These are phyloP conservation scores for Annona squamosa DNA, from an alignment of 164 flowering plant species.

Conservation along the genomic window DNA sequence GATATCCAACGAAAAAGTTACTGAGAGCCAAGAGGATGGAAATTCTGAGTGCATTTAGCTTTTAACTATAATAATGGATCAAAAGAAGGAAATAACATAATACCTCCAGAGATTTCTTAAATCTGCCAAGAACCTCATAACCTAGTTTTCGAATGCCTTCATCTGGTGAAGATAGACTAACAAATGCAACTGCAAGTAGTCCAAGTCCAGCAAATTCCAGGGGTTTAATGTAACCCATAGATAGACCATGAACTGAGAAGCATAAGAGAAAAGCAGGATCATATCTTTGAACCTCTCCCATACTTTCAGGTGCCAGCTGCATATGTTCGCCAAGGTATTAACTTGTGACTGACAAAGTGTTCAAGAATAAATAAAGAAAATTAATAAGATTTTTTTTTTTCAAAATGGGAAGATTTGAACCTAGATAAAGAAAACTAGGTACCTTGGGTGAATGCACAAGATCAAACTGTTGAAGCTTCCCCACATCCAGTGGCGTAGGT, in stretches of 20 bases:
- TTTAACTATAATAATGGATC: not conserved
- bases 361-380: not conserved
- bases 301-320: constrained; percentile 29
- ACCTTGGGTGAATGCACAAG: constrained; percentile 28
- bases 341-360: constrained; percentile 5
- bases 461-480: constrained; percentile 22
- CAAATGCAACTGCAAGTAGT: constrained; percentile 73
- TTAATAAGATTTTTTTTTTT: not conserved
- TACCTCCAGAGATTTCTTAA: constrained; percentile 64
- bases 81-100: not conserved
- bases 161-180: constrained; percentile 75
- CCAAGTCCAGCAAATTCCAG: constrained; percentile 79
- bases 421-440: constrained; percentile 3
- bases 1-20: not conserved
- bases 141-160: constrained; percentile 66
- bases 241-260: constrained; percentile 62
- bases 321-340: constrained; percentile 8
- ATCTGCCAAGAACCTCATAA: constrained; percentile 59
- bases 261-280: constrained; percentile 82
- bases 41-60: too few relatives aligned
- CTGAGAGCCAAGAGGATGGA: too few relatives aligned
- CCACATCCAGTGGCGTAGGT: constrained; percentile 6
- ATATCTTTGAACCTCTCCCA: constrained; percentile 35
- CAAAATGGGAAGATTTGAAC: not conserved
- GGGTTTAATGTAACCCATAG: constrained; percentile 62